Conservation (phyloP, 345 rosid species). For the Aethionema arabicum region DNA sequence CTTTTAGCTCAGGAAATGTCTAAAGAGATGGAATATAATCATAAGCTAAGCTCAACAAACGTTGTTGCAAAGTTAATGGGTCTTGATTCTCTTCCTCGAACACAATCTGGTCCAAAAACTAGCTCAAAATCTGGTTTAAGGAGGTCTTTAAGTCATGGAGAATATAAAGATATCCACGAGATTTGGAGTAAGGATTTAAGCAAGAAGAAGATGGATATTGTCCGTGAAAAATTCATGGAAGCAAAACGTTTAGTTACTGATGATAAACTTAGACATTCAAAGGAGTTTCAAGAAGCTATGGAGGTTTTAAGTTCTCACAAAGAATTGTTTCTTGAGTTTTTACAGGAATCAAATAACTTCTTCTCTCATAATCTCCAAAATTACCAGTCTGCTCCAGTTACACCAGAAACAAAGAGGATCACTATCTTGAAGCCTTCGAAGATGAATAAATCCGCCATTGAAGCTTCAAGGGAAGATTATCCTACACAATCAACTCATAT, state of each 20-base stretch:
- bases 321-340: constrained; percentile 74
- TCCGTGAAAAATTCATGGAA: constrained; percentile 84
- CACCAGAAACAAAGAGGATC: constrained; percentile 62
- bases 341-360: constrained; percentile 74
- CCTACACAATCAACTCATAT: constrained; percentile 57
- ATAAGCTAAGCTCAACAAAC: constrained; percentile 56
- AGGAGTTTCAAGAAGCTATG: constrained; percentile 83
- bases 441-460: constrained; percentile 42
- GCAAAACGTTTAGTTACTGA: constrained; percentile 84
- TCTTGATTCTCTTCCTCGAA: constrained; percentile 70
- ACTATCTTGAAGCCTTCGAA: constrained; percentile 82
- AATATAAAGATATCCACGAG: constrained; percentile 56
- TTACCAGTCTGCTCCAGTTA: constrained; percentile 48
- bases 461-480: constrained; percentile 48
- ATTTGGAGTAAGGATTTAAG: constrained; percentile 46
- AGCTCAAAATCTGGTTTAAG: constrained; percentile 47
- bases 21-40: constrained; percentile 59
- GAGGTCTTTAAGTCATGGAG: constrained; percentile 58
- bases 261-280: constrained; percentile 75
- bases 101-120: constrained; percentile 48
- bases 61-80: constrained; percentile 97
- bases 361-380: constrained; percentile 55
- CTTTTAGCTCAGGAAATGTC: constrained; percentile 81
- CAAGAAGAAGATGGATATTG: constrained; percentile 72
- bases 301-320: constrained; percentile 74